Evolutionary conservation across 2,329 filamentous ascomycete genomes (phyloP).

Genomic region (Setomelanomma holmii): DNA sequence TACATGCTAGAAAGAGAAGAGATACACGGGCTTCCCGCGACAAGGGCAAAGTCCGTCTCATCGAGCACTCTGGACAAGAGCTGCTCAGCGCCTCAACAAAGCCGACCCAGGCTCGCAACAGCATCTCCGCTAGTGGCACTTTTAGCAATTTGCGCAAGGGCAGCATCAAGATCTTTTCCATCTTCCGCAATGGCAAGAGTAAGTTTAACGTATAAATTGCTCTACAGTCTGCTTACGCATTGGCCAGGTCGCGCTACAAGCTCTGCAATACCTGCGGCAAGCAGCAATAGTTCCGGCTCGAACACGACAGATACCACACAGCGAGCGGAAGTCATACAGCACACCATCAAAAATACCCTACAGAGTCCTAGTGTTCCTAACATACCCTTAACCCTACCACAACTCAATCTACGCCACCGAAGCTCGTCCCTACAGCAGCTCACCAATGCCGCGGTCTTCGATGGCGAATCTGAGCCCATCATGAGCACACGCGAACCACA

Average conservation of each 20-base stretch:
- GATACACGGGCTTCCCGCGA: conserved; percentile 30
- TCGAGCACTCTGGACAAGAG: conserved; percentile 30
- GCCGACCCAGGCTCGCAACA: conserved; percentile 20
- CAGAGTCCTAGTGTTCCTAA: conserved; percentile 23
- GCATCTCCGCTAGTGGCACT: conserved; percentile 29
- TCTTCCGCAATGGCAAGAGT: conserved; percentile 45
- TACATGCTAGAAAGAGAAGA: conserved; percentile 41
- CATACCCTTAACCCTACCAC: conserved; percentile 12
- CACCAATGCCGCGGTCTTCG: conserved; percentile 36
- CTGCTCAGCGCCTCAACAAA: conserved; percentile 16
- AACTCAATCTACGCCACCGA: conserved; percentile 16
- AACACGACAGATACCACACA: conserved; percentile 22
- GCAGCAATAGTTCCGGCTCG: conserved; percentile 17
- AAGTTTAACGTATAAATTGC: not conserved
- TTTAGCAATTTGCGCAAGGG: conserved; percentile 39
- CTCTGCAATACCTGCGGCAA: conserved; percentile 8
- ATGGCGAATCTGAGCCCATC: conserved; percentile 45
- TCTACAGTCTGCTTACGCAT: not conserved
- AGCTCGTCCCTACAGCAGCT: conserved; percentile 32
- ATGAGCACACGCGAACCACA: conserved; percentile 15
- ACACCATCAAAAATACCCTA: conserved; percentile 9
- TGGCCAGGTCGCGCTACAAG: conserved; percentile 24
- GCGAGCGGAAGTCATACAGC: conserved; percentile 8
- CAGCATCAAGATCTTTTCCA: conserved; percentile 43
- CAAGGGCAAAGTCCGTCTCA: conserved; percentile 42